phyloP scores from a whole-genome alignment of 371 early-diverging fungal species.

The Basidiobolus meristosporus region DNA sequence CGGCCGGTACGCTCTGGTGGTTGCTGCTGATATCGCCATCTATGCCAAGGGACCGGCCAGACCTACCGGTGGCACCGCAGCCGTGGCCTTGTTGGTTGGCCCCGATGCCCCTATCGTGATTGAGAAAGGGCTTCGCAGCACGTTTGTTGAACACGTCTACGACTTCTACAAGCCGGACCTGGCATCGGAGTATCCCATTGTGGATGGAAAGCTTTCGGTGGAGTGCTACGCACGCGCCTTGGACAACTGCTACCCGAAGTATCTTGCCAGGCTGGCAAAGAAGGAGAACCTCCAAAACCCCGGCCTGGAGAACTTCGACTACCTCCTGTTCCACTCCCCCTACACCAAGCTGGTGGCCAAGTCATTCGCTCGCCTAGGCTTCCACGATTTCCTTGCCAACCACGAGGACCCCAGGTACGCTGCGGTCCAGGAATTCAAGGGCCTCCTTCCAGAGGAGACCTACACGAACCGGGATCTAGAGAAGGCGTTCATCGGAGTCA shows the following conservation, averaged over 20 bases:
- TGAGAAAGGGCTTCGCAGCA: conserved; percentile 72
- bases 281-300: conserved; percentile 23
- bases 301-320: conserved; percentile 51
- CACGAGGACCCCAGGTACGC: conserved; percentile 42
- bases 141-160: conserved; percentile 91
- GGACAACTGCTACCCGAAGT: conserved; percentile 69
- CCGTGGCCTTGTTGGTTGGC: conserved; percentile 85
- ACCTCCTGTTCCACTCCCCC: conserved; percentile 85
- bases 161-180: conserved; percentile 97
- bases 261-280: conserved; percentile 49
- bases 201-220: conserved; percentile 88
- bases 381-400: conserved; percentile 56
- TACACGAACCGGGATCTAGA: conserved; percentile 75
- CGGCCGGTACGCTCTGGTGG: conserved; percentile 79
- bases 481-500: conserved; percentile 64
- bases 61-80: conserved; percentile 93
- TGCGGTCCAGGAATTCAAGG: conserved; percentile 30
- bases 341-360: conserved; percentile 94
- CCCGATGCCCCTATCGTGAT: conserved; percentile 86
- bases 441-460: conserved; percentile 34
- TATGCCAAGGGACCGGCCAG: conserved; percentile 83
- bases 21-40: conserved; percentile 93
- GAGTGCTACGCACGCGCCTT: conserved; percentile 82
- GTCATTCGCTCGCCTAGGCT: conserved; percentile 11
- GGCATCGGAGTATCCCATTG: conserved; percentile 86